phyloP scores from a whole-genome alignment of 495 filamentous ascomycete genomes.

The Penicillium cosmopolitanum region DNA sequence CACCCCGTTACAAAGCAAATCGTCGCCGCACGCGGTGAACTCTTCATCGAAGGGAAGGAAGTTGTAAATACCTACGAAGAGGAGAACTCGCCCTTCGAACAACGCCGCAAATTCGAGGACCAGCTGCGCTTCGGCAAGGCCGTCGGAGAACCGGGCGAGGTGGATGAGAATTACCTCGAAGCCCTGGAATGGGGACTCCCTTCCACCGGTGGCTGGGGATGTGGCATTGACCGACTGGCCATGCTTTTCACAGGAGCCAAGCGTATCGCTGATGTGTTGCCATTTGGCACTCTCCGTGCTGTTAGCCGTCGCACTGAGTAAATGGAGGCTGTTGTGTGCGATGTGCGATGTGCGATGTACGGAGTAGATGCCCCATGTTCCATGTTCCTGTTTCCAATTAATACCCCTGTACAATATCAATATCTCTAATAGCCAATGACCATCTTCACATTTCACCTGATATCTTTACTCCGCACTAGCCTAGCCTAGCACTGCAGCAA shows the following conservation, averaged over 20 bases:
- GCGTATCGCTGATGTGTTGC: constrained; percentile 79
- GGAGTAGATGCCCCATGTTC: constrained; percentile 16
- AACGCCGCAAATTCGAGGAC: constrained; percentile 78
- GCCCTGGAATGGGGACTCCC: constrained; percentile 87
- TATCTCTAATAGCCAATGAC: not conserved
- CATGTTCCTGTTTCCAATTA: not conserved
- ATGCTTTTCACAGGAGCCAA: constrained; percentile 82
- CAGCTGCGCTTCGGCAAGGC: constrained; percentile 53
- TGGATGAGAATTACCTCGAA: constrained; percentile 85
- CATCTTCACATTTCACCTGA: not conserved
- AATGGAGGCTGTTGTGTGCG: constrained; percentile 56
- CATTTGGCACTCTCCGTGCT: constrained; percentile 79
- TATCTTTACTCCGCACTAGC: not conserved
- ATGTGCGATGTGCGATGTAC: constrained; percentile 43
- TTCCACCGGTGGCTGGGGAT: constrained; percentile 95
- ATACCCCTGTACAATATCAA: constrained; percentile 15
- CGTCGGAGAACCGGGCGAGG: constrained; percentile 40
- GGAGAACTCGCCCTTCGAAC: constrained; percentile 90
- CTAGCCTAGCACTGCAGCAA: not conserved
- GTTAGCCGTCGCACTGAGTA: constrained; percentile 35
- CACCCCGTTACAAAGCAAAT: constrained; percentile 63
- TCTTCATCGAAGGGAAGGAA: constrained; percentile 81
- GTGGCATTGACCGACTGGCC: constrained; percentile 83
- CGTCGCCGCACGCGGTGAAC: constrained; percentile 80
- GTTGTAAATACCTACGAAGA: constrained; percentile 97